Conservation (phyloP, 345 rosid species). For the Nephelium lappaceum region DNA sequence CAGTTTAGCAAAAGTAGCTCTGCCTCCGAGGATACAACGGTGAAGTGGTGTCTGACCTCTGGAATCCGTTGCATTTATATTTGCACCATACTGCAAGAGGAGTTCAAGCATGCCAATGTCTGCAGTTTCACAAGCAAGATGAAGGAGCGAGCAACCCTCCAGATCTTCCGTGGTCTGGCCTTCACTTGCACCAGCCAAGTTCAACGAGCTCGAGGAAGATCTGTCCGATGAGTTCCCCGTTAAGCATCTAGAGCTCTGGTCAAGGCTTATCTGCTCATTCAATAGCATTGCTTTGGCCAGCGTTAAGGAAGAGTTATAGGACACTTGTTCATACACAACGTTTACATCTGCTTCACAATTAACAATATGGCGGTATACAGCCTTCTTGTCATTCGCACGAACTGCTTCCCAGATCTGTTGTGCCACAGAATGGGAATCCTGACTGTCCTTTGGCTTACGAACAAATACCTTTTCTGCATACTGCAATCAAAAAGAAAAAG, state of each 20-base stretch:
- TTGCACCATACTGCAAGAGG: slow-evolving; percentile 91
- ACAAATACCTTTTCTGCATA: slow-evolving; percentile 92
- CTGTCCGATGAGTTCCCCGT: slow-evolving; percentile 65
- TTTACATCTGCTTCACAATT: slow-evolving; percentile 77
- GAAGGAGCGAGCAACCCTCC: slow-evolving; percentile 85
- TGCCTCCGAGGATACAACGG: slow-evolving; percentile 68
- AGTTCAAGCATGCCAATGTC: slow-evolving; percentile 98
- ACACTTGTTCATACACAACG: slow-evolving; percentile 61
- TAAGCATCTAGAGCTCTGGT: slow-evolving; percentile 55
- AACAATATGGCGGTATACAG: slow-evolving; percentile 83
- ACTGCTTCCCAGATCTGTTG: slow-evolving; percentile 93
- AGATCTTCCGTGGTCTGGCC: slow-evolving; percentile 49
- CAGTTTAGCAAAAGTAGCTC: slow-evolving; percentile 63
- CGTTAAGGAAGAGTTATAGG: slow-evolving; percentile 66
- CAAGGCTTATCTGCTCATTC: slow-evolving; percentile 68
- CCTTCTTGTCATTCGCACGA: slow-evolving; percentile 83
- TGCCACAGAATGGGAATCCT: slow-evolving; percentile 50
- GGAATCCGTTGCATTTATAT: slow-evolving; percentile 72
- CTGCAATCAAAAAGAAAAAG: slow-evolving; percentile 42
- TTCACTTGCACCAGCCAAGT: slow-evolving; percentile 50
- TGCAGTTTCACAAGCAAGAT: slow-evolving; percentile 94
- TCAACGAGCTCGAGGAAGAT: slow-evolving; percentile 64
- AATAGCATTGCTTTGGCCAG: slow-evolving; percentile 84
- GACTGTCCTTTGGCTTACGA: slow-evolving; percentile 67
- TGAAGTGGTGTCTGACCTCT: slow-evolving; percentile 86